Evolutionary conservation across 345 rosid genomes (phyloP).

Genomic region (Trapa incisa): DNA sequence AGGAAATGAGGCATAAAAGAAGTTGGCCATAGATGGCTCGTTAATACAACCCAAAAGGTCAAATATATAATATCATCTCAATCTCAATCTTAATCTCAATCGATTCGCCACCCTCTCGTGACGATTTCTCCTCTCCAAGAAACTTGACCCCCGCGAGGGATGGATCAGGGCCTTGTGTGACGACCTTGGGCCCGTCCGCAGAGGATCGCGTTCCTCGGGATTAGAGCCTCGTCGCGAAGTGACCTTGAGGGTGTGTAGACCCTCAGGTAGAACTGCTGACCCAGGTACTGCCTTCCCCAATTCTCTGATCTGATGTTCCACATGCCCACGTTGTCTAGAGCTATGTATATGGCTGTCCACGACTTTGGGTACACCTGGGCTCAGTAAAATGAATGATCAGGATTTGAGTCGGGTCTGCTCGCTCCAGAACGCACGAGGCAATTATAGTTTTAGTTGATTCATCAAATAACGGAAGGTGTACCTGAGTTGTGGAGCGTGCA

Average conservation of each 20-base stretch:
- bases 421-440: not conserved
- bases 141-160: slow-evolving; percentile 7
- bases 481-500: slow-evolving; percentile 67
- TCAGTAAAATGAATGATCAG: not conserved
- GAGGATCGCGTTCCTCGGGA: slow-evolving; percentile 78
- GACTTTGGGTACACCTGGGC: slow-evolving; percentile 72
- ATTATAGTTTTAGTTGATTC: not conserved
- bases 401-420: not conserved
- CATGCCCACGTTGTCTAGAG: slow-evolving; percentile 94
- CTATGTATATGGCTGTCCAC: slow-evolving; percentile 80
- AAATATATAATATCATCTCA: not conserved
- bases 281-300: slow-evolving; percentile 87
- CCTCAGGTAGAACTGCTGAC: slow-evolving; percentile 79
- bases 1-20: not conserved
- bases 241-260: slow-evolving; percentile 64
- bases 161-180: slow-evolving; percentile 44
- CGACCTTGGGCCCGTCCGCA: slow-evolving; percentile 77
- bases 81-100: too few relatives aligned
- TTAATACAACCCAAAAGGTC: not conserved
- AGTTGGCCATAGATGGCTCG: not conserved
- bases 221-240: slow-evolving; percentile 61
- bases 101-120: slow-evolving; percentile 45
- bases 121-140: slow-evolving; percentile 12
- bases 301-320: slow-evolving; percentile 89
- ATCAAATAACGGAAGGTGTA: slow-evolving; percentile 2